Evolutionary conservation across 164 flowering plant genomes (phyloP).

Genomic region (Nymphaea colorata): DNA sequence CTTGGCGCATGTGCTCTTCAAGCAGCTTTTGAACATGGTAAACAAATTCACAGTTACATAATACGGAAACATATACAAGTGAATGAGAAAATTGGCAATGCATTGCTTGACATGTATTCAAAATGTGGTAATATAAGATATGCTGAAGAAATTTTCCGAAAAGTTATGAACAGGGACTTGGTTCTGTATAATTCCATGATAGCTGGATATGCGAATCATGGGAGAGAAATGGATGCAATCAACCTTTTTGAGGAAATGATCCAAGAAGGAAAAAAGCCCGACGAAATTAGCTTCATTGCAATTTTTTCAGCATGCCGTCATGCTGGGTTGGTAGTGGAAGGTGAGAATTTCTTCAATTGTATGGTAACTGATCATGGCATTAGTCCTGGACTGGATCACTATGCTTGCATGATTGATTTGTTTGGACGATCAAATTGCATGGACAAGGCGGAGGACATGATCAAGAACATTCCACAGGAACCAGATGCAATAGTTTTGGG

Average conservation of each 20-base stretch:
- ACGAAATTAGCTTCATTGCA: conserved; percentile 57
- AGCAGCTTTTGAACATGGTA: conserved; percentile 52
- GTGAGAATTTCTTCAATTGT: conserved; percentile 49
- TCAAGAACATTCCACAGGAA: conserved; percentile 35
- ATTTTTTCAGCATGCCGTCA: conserved; percentile 81
- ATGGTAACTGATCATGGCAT: conserved; percentile 44
- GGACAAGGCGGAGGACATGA: conserved; percentile 41
- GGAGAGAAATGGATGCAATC: conserved; percentile 40
- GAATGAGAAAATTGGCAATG: conserved; percentile 41
- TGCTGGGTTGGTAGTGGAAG: conserved; percentile 44
- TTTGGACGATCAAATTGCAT: conserved; percentile 55
- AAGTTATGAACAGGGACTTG: conserved; percentile 21
- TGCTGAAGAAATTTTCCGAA: conserved; percentile 41
- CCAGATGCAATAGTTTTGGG: conserved; percentile 49
- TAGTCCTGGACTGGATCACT: conserved; percentile 62
- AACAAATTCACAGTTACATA: conserved; percentile 55
- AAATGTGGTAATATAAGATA: conserved; percentile 60
- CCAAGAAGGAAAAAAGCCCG: conserved; percentile 32
- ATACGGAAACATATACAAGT: conserved; percentile 33
- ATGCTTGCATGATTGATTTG: conserved; percentile 77
- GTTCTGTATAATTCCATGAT: conserved; percentile 64
- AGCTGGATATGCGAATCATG: conserved; percentile 67
- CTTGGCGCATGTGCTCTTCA: conserved; percentile 52
- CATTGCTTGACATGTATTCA: conserved; percentile 72
- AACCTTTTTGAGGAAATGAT: conserved; percentile 43